A percentile compares a stretch with the other conserved stretches of the same genome.
phyloP scores from a whole-genome alignment of 2,329 filamentous ascomycete species.

The Aspergillus latus region DNA sequence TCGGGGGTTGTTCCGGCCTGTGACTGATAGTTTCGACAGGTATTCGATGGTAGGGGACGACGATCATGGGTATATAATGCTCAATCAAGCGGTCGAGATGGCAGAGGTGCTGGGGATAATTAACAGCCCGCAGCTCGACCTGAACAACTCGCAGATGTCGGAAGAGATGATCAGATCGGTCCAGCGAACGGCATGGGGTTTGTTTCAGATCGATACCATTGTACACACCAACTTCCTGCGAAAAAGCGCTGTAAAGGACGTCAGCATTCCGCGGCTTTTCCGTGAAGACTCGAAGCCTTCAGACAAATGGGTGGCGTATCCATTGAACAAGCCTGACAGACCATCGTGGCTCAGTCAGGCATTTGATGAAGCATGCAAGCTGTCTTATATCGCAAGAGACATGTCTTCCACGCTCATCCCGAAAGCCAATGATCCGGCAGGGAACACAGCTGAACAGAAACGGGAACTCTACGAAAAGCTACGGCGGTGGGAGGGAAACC shows the following conservation, averaged over 20 bases:
- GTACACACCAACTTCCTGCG: constrained; percentile 25
- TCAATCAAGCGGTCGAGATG: constrained; percentile 28
- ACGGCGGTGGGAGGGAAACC: constrained; percentile 13
- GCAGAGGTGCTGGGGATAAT: constrained; percentile 26
- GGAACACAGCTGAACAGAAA: constrained; percentile 8
- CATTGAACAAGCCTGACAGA: constrained; percentile 1
- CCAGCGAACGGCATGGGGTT: constrained; percentile 25
- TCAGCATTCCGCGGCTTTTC: constrained; percentile 17
- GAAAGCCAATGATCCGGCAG: not conserved
- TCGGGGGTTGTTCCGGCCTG: not conserved
- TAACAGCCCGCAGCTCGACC: constrained; percentile 16
- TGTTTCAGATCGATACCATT: constrained; percentile 31
- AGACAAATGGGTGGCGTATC: constrained; percentile 22
- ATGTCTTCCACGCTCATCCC: constrained; percentile 13
- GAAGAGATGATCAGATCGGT: constrained; percentile 25
- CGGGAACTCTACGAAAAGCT: constrained; percentile 16
- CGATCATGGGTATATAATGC: constrained; percentile 30
- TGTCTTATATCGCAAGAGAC: constrained; percentile 24
- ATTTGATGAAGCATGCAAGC: constrained; percentile 23
- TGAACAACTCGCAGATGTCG: constrained; percentile 20
- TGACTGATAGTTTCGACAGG: constrained; percentile 10
- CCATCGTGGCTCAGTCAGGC: constrained; percentile 20
- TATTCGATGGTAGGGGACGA: constrained; percentile 31
- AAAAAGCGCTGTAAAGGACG: constrained; percentile 16
- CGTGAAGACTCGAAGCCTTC: not conserved